Base-by-base conservation (phyloP, 805 yeast species). In the Yarrowia osloensis region DNA sequence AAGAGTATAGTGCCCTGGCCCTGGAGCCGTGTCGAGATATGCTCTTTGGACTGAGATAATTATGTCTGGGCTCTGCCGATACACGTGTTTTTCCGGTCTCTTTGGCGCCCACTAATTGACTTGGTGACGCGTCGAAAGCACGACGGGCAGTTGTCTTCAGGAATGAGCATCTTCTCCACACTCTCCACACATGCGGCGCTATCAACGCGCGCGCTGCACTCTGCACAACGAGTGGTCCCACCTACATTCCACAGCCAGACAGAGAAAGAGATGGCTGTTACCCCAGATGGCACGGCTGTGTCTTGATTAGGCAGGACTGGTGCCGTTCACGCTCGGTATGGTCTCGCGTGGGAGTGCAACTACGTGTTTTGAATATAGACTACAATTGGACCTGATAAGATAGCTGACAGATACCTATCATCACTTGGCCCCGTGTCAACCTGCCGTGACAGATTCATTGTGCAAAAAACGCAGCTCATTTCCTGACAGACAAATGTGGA, bases 271-370 rank as follows among this genome's bases (percentile, higher is more conserved):
- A 9, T 15, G 21, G 21, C 21, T 8, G 15, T 28, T 49, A 21
- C 61, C 42, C 57, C 42, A 50, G 57, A 54, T 54, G 61, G 61
- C 61, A 37, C 61, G 61, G 61, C 61, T 54, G 61, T 54, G 61
- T 54, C 61, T 37, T 11, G 44, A 54, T 54, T 37, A 54, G 61
- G 61, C 61, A 35, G 21, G 44, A 35, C 17, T 54, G 31, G 21
- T 24, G 37, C 33, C 40, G 33, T 29, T 22, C 26, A 15, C 15
- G 2, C 57, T 17, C 31, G 29, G 21, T 46, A 26, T 15, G n/a
- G n/a, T n/a, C n/a, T n/a, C n/a, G n/a, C n/a, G n/a, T n/a, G n/a
- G 4, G 24, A 44, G 26, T 22, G 54, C 7, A 24, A n/a, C n/a
- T n/a, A n/a, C n/a, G n/a, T n/a, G n/a, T n/a, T n/a, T n/a, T n/a